Base-by-base conservation (phyloP, 345 rosid genomes). In the Viola odorata region DNA sequence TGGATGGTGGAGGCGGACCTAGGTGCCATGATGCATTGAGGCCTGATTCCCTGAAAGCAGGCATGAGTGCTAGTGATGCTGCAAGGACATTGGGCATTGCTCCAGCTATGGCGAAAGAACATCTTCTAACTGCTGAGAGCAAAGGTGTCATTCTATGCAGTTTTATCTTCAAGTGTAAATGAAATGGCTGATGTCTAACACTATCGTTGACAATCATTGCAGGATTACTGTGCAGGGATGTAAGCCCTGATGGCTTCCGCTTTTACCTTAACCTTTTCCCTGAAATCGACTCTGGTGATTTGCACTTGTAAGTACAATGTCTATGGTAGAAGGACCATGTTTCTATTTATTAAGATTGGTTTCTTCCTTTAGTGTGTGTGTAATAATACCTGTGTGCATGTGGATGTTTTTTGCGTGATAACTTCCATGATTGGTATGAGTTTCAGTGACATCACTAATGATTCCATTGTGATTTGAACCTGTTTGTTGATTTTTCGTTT, bases 51-150 rank as follows among this genome's bases (percentile, higher is more conserved):
- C 80, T 94, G 44, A 77, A 69, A 67, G 66, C 57, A 58, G 96
- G 99, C 17, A 77, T 91, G 77, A 85, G 86, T 66, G 86, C 97
- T 55, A 84, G 84, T 75, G 97, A 94, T 75, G 96, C 97, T 78
- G 97, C 96, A 63, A 84, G 88, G 78, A 83, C 89, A 36, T 73
- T 90, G 63, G 95, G 86, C 61, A 88, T 94, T 57, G 96, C 97
- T 62, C 97, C 99, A 60, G 97, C 99, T 57, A 82, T 94, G 97
- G 99, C 99, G 45, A 91, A 94, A 76, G 97, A 94, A 77, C 95
- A 86, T 72, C 95, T 94, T 71, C 79, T 91, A 50, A 73, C 85
- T 59, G 95, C 99, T 54, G 97, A 91, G 76, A 88, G 82, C 80
- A 83, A 75, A 82, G 99, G 99, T 88, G 61, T 48, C 17, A 10